These are phyloP conservation scores for Talinum fruticosum DNA, from an alignment of 148 eudicot genomes.

Conservation along the genomic window DNA sequence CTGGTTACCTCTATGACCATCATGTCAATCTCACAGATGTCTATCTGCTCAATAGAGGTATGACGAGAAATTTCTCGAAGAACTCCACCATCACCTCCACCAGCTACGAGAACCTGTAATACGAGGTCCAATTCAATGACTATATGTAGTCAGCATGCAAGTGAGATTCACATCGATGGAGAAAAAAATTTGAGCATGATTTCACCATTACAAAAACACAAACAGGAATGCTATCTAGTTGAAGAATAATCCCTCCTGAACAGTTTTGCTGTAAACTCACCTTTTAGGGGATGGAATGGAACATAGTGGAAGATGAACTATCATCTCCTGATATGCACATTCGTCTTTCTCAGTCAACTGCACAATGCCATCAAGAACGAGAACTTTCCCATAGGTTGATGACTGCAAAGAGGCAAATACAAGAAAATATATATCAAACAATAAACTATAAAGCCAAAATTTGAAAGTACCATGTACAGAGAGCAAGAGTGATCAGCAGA, in stretches of 20 bases:
- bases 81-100: constrained; percentile 99
- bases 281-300: constrained; percentile 75
- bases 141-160: not conserved
- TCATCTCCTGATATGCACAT: constrained; percentile 97
- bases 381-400: constrained; percentile 71
- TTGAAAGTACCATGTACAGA: not conserved
- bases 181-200: no score
- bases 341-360: constrained; percentile 95
- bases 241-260: no score
- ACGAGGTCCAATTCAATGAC: not conserved
- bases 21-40: constrained; percentile 89
- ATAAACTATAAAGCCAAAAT: not conserved
- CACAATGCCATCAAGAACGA: constrained; percentile 91
- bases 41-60: constrained; percentile 75
- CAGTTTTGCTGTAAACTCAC: constrained; percentile 43
- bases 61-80: constrained; percentile 91
- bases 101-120: constrained; percentile 91
- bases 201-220: not conserved
- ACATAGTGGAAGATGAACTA: constrained; percentile 91
- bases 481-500: no score
- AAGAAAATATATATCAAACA: not conserved
- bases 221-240: not conserved
- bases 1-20: constrained; percentile 89
- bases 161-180: no score
- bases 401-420: constrained; percentile 52